Conservation (phyloP, 352 stramenopile genomes). For the Blastocystis sp. region DNA sequence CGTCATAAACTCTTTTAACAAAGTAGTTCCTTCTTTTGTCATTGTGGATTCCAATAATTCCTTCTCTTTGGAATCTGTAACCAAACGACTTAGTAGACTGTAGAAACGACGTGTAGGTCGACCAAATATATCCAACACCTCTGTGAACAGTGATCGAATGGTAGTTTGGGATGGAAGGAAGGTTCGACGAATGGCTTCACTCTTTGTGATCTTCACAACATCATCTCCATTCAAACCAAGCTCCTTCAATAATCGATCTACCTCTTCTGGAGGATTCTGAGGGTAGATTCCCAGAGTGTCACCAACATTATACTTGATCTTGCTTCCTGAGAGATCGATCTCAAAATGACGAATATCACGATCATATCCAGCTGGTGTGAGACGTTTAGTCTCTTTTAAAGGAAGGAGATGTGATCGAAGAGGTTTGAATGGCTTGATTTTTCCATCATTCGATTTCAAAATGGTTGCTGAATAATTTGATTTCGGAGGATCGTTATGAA, state of each 20-base stretch:
- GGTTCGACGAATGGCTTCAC: constrained; percentile 50
- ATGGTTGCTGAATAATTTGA: constrained; percentile 70
- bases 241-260: constrained; percentile 71
- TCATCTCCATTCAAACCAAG: constrained; percentile 72
- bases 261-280: constrained; percentile 74
- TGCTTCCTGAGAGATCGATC: constrained; percentile 75
- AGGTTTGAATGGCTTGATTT: constrained; percentile 65
- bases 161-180: constrained; percentile 70
- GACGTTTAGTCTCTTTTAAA: constrained; percentile 74
- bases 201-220: constrained; percentile 72
- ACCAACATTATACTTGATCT: constrained; percentile 76
- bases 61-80: constrained; percentile 69
- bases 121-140: constrained; percentile 77
- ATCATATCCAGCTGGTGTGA: constrained; percentile 75
- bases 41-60: constrained; percentile 64
- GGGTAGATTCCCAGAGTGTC: constrained; percentile 76
- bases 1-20: constrained; percentile 68
- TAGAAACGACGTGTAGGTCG: constrained; percentile 77
- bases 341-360: constrained; percentile 79
- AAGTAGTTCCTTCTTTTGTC: not conserved
- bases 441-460: constrained; percentile 63
- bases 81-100: constrained; percentile 70
- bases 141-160: constrained; percentile 75
- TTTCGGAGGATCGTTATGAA: constrained; percentile 43
- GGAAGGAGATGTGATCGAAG: constrained; percentile 66